Conservation (phyloP, 495 filamentous ascomycete species). For the Podospora pseudopauciseta region DNA sequence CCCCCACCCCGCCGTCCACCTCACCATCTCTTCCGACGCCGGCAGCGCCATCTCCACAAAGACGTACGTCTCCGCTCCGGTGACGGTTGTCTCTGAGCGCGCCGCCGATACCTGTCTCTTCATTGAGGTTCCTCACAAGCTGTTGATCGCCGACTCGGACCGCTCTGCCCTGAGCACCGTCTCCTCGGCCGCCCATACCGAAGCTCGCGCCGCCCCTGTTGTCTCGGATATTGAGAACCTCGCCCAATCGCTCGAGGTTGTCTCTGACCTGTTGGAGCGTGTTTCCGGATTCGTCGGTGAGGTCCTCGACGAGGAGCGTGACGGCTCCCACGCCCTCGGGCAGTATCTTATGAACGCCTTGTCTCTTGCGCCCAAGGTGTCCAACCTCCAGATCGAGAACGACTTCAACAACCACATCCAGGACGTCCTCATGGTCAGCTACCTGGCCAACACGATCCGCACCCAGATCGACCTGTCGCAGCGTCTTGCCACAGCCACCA, state of each 20-base stretch:
- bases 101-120: constrained; percentile 93
- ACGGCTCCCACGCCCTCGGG: constrained; percentile 77
- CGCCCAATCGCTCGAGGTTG: constrained; percentile 77
- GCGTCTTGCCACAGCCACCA: constrained; percentile 78
- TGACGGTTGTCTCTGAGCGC: constrained; percentile 90
- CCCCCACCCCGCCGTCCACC: constrained; percentile 91
- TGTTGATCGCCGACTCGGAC: constrained; percentile 88
- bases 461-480: constrained; percentile 98
- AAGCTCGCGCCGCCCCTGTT: constrained; percentile 66
- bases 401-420: constrained; percentile 99
- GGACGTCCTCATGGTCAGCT: constrained; percentile 93
- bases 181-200: constrained; percentile 71
- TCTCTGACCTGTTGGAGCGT: constrained; percentile 81
- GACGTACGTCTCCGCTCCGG: constrained; percentile 90
- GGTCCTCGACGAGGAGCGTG: constrained; percentile 61
- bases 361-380: constrained; percentile 89
- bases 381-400: constrained; percentile 79
- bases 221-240: constrained; percentile 84
- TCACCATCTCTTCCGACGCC: constrained; percentile 85
- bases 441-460: constrained; percentile 96
- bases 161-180: constrained; percentile 88
- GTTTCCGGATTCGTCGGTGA: constrained; percentile 84
- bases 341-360: constrained; percentile 92
- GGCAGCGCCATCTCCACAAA: constrained; percentile 79
- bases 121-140: constrained; percentile 84